Percentiles rank a stretch among this genome's conserved stretches.
These are phyloP conservation scores for Ceratocystis destructans DNA, from an alignment of 2,329 filamentous ascomycete species.

Conservation along the genomic window DNA sequence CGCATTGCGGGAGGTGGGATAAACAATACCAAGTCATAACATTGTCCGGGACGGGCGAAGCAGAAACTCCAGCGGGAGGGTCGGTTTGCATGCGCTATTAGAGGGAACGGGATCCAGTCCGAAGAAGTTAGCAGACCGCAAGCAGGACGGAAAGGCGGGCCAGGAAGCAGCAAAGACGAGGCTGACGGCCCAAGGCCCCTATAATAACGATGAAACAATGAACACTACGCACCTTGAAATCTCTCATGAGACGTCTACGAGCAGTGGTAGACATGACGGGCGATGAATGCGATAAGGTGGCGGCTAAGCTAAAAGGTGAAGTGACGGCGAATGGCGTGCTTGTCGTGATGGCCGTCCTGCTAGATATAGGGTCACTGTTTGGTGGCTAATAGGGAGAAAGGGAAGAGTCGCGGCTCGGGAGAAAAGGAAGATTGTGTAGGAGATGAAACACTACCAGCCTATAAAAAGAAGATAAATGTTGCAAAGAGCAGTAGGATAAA, in stretches of 20 bases:
- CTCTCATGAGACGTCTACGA: constrained; percentile 91
- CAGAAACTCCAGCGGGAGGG: constrained; percentile 89
- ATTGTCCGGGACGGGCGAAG: constrained; percentile 89
- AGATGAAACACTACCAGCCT: neutral
- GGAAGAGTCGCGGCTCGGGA: neutral
- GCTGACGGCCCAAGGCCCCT: neutral
- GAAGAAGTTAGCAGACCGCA: constrained; percentile 18
- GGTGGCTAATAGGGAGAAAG: neutral
- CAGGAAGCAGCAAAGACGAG: neutral
- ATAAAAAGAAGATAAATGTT: neutral
- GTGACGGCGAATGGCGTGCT: neutral
- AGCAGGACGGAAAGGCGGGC: neutral
- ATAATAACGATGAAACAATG: neutral
- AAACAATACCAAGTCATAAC: constrained; percentile 79
- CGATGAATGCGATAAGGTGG: neutral
- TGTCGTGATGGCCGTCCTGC: neutral
- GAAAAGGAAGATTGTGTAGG: neutral
- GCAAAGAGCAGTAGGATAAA: neutral
- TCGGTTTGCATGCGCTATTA: constrained; percentile 94
- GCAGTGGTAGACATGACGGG: constrained; percentile 68
- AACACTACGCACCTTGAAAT: constrained; percentile 70
- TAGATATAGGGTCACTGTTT: neutral
- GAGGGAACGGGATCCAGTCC: neutral
- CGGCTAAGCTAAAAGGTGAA: neutral
- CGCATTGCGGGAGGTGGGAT: neutral